phyloP scores from a whole-genome alignment of 768 basidiomycete genomes.

The Kondoa malvinella region DNA sequence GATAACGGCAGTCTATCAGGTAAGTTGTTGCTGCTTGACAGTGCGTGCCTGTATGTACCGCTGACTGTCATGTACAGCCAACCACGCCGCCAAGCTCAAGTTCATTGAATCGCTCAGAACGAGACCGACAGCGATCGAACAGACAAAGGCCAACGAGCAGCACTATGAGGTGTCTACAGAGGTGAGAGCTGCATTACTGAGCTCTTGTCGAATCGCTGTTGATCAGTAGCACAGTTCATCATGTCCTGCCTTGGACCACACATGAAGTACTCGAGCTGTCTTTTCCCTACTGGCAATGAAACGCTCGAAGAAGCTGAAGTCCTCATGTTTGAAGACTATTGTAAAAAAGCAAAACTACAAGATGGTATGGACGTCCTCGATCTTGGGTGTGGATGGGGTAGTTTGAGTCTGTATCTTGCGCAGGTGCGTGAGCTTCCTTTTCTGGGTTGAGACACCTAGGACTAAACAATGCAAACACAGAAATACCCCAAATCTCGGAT shows the following conservation, averaged over 20 bases:
- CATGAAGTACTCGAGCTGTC: conserved; percentile 51
- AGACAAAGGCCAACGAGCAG: conserved; percentile 56
- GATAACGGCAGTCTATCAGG: background rate
- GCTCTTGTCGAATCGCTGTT: conserved; percentile 37
- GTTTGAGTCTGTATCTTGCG: conserved; percentile 48
- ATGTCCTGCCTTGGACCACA: conserved; percentile 48
- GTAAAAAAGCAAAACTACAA: conserved; percentile 44
- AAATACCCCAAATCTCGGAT: conserved; percentile 52
- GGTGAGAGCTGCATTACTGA: no score
- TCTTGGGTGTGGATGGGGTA: conserved; percentile 44
- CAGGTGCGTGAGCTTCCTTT: conserved; percentile 34
- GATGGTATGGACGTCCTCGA: conserved; percentile 51
- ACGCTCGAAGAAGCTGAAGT: conserved; percentile 49
- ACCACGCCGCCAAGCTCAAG: conserved; percentile 39
- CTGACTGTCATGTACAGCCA: conserved; percentile 1
- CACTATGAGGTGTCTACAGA: conserved; percentile 47
- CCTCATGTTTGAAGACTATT: conserved; percentile 51
- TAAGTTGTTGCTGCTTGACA: conserved; percentile 36
- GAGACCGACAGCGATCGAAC: conserved; percentile 49
- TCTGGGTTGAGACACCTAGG: background rate
- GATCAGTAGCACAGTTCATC: conserved; percentile 44
- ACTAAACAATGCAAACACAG: conserved; percentile 31
- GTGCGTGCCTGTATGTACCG: conserved; percentile 38
- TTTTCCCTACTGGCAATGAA: conserved; percentile 44
- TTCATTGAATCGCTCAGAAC: conserved; percentile 51